Conservation (phyloP, 2,329 filamentous ascomycete species). For the Zasmidium citrigriseum region DNA sequence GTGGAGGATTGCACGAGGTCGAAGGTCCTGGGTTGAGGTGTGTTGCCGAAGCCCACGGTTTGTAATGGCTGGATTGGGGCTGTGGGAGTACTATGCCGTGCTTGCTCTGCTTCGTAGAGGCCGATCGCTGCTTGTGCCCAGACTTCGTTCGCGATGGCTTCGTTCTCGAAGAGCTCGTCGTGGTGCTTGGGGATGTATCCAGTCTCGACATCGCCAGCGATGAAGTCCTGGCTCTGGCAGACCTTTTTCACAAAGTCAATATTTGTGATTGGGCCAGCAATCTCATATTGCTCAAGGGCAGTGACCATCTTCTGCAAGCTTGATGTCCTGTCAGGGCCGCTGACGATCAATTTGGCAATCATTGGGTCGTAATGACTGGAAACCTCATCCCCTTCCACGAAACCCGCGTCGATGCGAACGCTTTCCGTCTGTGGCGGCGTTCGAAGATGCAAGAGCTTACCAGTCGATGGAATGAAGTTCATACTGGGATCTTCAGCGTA, state of each 20-base stretch:
- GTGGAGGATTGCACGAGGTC: slow-evolving; percentile 52
- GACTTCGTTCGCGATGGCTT: slow-evolving; percentile 65
- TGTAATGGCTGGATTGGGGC: slow-evolving; percentile 31
- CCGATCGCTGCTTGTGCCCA: slow-evolving; percentile 86
- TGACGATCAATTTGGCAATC: slow-evolving; percentile 96
- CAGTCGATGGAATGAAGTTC: slow-evolving; percentile 93
- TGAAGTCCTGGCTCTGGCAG: slow-evolving; percentile 78
- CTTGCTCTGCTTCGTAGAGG: slow-evolving; percentile 52
- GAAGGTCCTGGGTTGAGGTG: slow-evolving; percentile 62
- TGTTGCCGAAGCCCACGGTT: slow-evolving; percentile 60
- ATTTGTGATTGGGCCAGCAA: slow-evolving; percentile 91
- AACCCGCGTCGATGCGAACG: slow-evolving; percentile 89
- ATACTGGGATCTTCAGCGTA: slow-evolving; percentile 93
- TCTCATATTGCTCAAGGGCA: slow-evolving; percentile 84
- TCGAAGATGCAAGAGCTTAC: slow-evolving; percentile 77
- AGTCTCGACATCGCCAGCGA: slow-evolving; percentile 87
- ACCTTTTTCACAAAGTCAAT: slow-evolving; percentile 94
- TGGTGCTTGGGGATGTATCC: slow-evolving; percentile 92
- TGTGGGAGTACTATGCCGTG: slow-evolving; percentile 23
- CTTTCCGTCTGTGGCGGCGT: slow-evolving; percentile 70
- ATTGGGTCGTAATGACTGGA: slow-evolving; percentile 97
- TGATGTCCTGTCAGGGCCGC: slow-evolving; percentile 73
- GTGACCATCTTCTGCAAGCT: slow-evolving; percentile 80
- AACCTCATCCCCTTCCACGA: slow-evolving; percentile 86
- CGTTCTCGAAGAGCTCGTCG: slow-evolving; percentile 71